phyloP scores from a whole-genome alignment of 495 filamentous ascomycete species.

The Oidiodendron maius region DNA sequence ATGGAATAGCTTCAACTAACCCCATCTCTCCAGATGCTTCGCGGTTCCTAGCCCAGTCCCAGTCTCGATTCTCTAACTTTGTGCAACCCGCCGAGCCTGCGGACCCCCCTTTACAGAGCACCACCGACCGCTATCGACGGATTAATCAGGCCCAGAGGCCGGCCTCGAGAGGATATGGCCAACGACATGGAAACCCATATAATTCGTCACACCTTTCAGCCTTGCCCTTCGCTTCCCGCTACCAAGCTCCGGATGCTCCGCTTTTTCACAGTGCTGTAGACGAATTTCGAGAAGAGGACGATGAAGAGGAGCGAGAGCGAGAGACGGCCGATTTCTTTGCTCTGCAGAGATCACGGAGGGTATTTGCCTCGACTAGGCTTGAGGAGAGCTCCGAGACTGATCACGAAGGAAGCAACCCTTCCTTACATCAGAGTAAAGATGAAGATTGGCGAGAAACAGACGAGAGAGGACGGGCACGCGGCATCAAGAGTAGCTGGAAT shows the following conservation, averaged over 20 bases:
- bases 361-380: constrained; percentile 73
- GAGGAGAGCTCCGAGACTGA: constrained; percentile 79
- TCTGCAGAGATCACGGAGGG: constrained; percentile 77
- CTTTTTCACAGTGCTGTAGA: constrained; percentile 80
- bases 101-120: constrained; percentile 33
- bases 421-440: constrained; percentile 46
- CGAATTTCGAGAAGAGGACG: constrained; percentile 81
- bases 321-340: constrained; percentile 93
- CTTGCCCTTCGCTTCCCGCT: constrained; percentile 71
- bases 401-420: constrained; percentile 53
- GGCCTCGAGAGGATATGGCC: constrained; percentile 12
- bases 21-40: constrained; percentile 80
- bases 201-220: constrained; percentile 61
- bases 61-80: constrained; percentile 70
- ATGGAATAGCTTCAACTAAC: no score
- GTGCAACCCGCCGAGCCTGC: constrained; percentile 54
- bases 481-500: constrained; percentile 58
- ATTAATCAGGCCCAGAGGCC: constrained; percentile 12
- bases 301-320: constrained; percentile 83
- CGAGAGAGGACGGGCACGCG: constrained; percentile 39
- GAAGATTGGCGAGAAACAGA: constrained; percentile 28
- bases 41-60: constrained; percentile 93
- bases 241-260: constrained; percentile 67
- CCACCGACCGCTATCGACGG: constrained; percentile 35
- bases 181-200: constrained; percentile 58